Evolutionary conservation across 2,329 filamentous ascomycete genomes (phyloP).

Genomic region (Microdochium bolleyi): DNA sequence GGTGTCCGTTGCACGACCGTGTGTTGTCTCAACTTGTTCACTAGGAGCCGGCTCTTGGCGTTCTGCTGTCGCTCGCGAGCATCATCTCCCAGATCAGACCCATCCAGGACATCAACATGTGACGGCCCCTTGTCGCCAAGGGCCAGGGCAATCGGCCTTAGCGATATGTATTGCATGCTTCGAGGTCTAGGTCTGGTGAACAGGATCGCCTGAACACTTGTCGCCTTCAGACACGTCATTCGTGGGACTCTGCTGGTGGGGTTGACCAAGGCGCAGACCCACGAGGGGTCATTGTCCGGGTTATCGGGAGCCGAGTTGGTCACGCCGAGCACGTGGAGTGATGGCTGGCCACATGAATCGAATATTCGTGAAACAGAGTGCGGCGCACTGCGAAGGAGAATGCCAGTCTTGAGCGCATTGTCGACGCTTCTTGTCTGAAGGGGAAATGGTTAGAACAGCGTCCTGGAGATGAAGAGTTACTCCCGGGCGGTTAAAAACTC

Average conservation of each 20-base stretch:
- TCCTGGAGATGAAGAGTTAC: conserved; percentile 2
- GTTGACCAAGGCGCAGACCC: conserved; percentile 55
- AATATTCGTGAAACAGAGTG: conserved; percentile 77
- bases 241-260: conserved; percentile 51
- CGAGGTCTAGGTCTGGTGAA: conserved; percentile 81
- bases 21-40: conserved; percentile 83
- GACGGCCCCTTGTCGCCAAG: conserved; percentile 61
- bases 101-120: conserved; percentile 24
- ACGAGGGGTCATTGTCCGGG: conserved; percentile 56
- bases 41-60: conserved; percentile 55
- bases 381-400: conserved; percentile 73
- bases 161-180: conserved; percentile 93
- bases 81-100: conserved; percentile 67
- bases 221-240: conserved; percentile 63
- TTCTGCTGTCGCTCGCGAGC: conserved; percentile 50
- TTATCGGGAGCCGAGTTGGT: conserved; percentile 54
- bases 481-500: conserved; percentile 19
- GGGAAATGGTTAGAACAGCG: conserved; percentile 1
- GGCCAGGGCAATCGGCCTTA: conserved; percentile 81
- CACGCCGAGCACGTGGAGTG: conserved; percentile 79
- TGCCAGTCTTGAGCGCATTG: conserved; percentile 75
- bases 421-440: conserved; percentile 69
- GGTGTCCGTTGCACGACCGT: conserved; percentile 70
- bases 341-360: conserved; percentile 72
- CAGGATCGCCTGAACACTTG: conserved; percentile 78